These are phyloP conservation scores for Corchorus olitorius DNA, from an alignment of 345 rosid genomes.

Conservation along the genomic window DNA sequence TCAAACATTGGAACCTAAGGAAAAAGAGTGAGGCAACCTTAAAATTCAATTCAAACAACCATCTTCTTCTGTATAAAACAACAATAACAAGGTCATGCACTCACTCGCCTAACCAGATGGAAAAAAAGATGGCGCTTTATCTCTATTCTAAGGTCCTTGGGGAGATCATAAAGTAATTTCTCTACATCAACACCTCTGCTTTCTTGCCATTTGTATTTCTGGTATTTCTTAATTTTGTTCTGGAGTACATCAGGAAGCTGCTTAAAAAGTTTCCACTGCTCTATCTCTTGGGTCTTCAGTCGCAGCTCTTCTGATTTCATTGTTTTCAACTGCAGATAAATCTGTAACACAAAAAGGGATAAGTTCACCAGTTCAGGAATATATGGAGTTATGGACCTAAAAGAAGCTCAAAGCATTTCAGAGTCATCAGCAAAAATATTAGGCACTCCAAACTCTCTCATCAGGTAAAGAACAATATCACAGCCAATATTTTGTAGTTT, in stretches of 20 bases:
- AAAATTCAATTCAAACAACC: not conserved
- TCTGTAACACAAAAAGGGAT: slow-evolving; percentile 36
- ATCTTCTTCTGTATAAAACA: not conserved
- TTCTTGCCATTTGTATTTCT: slow-evolving; percentile 90
- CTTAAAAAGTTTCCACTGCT: slow-evolving; percentile 76
- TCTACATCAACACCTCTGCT: slow-evolving; percentile 85
- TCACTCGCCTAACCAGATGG: slow-evolving; percentile 70
- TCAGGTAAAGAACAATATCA: not conserved
- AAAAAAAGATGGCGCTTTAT: slow-evolving; percentile 87
- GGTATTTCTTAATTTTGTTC: slow-evolving; percentile 61
- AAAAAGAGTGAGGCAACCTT: not conserved
- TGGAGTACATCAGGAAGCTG: slow-evolving; percentile 60
- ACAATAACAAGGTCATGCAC: slow-evolving; percentile 8
- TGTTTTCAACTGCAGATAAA: slow-evolving; percentile 72
- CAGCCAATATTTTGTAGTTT: too few species aligned
- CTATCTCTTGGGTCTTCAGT: slow-evolving; percentile 75
- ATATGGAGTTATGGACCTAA: too few species aligned
- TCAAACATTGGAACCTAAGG: slow-evolving; percentile 83
- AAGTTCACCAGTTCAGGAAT: too few species aligned
- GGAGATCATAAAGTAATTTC: slow-evolving; percentile 63
- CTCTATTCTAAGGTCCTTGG: slow-evolving; percentile 82
- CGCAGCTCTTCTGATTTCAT: slow-evolving; percentile 80
- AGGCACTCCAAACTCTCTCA: too few species aligned
- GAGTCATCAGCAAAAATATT: not conserved
- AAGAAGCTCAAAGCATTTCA: not conserved